Percentiles rank a stretch among this genome's conserved stretches.
phyloP scores from a whole-genome alignment of 305 asterid species.

The Fraxinus greggii region DNA sequence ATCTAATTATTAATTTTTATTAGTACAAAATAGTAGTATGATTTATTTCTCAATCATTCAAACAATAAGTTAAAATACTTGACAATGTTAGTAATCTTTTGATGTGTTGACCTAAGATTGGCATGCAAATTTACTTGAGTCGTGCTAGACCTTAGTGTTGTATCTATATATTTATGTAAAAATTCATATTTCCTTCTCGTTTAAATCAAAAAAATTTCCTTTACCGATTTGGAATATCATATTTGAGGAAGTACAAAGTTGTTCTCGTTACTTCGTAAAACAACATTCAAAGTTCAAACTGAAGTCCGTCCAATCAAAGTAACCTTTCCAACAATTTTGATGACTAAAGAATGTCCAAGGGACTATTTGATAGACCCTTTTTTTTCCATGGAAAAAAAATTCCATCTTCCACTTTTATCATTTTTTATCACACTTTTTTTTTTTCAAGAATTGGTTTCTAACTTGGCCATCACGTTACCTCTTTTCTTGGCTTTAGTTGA shows the following conservation, averaged over 20 bases:
- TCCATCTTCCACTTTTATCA: too few relatives aligned
- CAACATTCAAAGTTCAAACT: neutral
- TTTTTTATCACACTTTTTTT: too few relatives aligned
- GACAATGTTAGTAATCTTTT: neutral
- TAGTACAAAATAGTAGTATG: neutral
- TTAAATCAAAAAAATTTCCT: neutral
- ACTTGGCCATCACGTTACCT: too few relatives aligned
- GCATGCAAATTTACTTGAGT: neutral
- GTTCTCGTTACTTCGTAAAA: neutral
- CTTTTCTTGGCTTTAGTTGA: too few relatives aligned
- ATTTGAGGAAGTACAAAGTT: neutral
- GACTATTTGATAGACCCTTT: too few relatives aligned
- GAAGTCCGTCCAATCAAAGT: neutral
- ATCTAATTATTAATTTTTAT: neutral
- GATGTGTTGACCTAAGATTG: neutral
- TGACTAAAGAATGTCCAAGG: neutral
- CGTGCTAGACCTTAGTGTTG: neutral
- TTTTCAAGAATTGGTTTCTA: too few relatives aligned
- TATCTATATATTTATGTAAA: neutral
- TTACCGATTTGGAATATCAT: neutral
- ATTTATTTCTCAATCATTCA: neutral
- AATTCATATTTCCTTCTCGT: neutral
- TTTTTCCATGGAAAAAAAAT: too few relatives aligned
- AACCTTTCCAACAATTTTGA: neutral
- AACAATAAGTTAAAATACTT: neutral